phyloP scores from a whole-genome alignment of 495 filamentous ascomycete genomes.

The Hypomontagnella submonticulosa region DNA sequence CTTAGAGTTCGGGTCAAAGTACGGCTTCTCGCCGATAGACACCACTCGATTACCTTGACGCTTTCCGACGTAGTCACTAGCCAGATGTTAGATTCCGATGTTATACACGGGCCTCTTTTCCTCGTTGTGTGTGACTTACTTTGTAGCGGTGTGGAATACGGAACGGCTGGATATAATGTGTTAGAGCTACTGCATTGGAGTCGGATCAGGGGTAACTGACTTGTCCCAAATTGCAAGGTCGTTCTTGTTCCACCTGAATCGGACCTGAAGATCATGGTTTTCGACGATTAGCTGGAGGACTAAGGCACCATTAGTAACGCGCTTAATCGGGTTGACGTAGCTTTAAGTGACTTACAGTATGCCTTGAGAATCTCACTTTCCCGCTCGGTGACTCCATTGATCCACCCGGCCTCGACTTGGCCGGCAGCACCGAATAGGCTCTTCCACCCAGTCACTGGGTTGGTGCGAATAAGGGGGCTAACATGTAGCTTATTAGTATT shows the following conservation, averaged over 20 bases:
- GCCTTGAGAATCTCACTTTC: slow-evolving; percentile 69
- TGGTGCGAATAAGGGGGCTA: slow-evolving; percentile 74
- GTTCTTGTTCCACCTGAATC: slow-evolving; percentile 70
- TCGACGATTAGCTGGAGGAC: slow-evolving; percentile 70
- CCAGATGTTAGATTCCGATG: slow-evolving; percentile 34
- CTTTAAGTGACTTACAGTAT: slow-evolving; percentile 58
- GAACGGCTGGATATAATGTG: slow-evolving; percentile 56
- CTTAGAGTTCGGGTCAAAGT: slow-evolving; percentile 67
- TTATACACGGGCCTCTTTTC: background rate
- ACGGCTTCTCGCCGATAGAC: slow-evolving; percentile 73
- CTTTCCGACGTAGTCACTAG: slow-evolving; percentile 62
- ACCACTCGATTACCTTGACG: slow-evolving; percentile 70
- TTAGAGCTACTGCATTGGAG: slow-evolving; percentile 9
- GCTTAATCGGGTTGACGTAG: background rate
- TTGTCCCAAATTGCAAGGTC: slow-evolving; percentile 80
- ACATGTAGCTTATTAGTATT: slow-evolving; percentile 58
- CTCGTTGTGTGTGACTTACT: slow-evolving; percentile 38
- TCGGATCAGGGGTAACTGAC: slow-evolving; percentile 16
- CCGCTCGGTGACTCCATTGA: slow-evolving; percentile 70
- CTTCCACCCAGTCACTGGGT: slow-evolving; percentile 82
- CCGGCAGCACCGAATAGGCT: slow-evolving; percentile 68
- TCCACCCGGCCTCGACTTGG: slow-evolving; percentile 64
- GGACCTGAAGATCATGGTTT: slow-evolving; percentile 80
- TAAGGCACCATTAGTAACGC: slow-evolving; percentile 20
- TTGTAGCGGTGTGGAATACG: slow-evolving; percentile 71